Evolutionary conservation across 2,329 filamentous ascomycete genomes (phyloP), one percentile per base, ranked within the genome.

Genomic region (Fusarium sp.): DNA sequence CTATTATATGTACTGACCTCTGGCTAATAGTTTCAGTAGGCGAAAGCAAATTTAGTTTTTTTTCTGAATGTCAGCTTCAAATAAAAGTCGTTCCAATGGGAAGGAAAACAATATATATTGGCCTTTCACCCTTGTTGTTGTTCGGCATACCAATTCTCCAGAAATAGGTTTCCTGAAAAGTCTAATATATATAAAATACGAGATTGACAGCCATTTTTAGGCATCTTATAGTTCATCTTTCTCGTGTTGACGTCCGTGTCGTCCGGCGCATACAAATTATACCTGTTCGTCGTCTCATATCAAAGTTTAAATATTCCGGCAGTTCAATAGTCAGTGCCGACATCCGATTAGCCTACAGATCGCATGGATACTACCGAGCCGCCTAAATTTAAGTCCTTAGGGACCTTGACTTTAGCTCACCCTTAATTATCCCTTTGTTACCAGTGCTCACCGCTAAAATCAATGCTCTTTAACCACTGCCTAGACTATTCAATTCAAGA

Each of bases 51-150:
- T 13, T 6, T 5, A 13, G 20, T 39, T n/a, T 28, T 5, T 17
- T 5, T 41, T 41, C 15, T 41, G 14, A 31, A n/a, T 28, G 2
- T 10, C 7, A 14, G 20, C 5, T 7, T 18, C 11, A 2, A 4
- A 10, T 55, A 3, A 4, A 10, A 6, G 20, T 9, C 28, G 1
- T 54, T 14, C 1, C 6, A n/a, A 1, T 1, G 15, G 7, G 11
- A 38, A 2, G n/a, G 9, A n/a, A 7, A 1, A 17, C 20, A 10
- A 39, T 54, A 28, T 28, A 39, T 54, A 52, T 9, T 20, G 2
- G 7, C 4, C 5, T 6, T n/a, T 41, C 20, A 18, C n/a, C 51
- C 28, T 31, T 31, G 28, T 31, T 31, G 28, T 31, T 31, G 3
- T n/a, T 39, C 17, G 2, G 18, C 9, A 4, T 18, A 12, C 6